Evolutionary conservation across 495 filamentous ascomycete species (phyloP), one percentile per base, ranked within the genome.

Genomic region (Neurospora sp.): DNA sequence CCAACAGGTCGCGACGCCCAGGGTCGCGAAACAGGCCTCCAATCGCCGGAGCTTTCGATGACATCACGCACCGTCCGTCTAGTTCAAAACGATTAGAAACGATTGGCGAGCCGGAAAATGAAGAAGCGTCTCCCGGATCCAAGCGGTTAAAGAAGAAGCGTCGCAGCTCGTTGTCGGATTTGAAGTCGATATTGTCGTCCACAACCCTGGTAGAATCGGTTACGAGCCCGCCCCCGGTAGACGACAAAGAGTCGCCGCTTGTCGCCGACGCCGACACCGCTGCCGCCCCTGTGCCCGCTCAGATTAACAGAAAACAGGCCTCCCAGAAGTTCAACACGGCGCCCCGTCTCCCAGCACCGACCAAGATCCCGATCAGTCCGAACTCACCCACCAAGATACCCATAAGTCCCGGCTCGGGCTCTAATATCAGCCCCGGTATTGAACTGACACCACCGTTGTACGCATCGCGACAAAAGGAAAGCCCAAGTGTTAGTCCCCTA

Each of bases 131-230:
- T 37, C 27, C 53, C 53, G 74, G 79, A n/a, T 73, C 76, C 40
- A 88, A 85, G 72, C 77, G 84, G 41, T 73, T 86, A 78, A 86
- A 90, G 76, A 93, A 91, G 82, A 98, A 96, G 83, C 87, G 96
- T 74, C 90, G 96, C 75, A 97, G 94, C 81, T 98, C 95, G 31
- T 82, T 99, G 31, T 97, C 94, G 18, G 96, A 99, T 78, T 83
- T 99, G 38, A 92, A 92, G 77, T 85, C 84, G 53, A 83, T 87
- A 6, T 88, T 91, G 79, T 84, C 81, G 14, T 78, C 82, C 9
- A 77, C 84, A 9, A 85, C 78, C 59, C 75, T 88, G 9, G 84
- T 84, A 65, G 84, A 83, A 45, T 78, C 80, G 5, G 71, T 72
- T 27, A 75, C 79, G 35, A 65, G 53, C 53, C 53, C 53, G 27